Evolutionary conservation across 2,329 filamentous ascomycete genomes (phyloP).

Genomic region (Penicillium sp.): DNA sequence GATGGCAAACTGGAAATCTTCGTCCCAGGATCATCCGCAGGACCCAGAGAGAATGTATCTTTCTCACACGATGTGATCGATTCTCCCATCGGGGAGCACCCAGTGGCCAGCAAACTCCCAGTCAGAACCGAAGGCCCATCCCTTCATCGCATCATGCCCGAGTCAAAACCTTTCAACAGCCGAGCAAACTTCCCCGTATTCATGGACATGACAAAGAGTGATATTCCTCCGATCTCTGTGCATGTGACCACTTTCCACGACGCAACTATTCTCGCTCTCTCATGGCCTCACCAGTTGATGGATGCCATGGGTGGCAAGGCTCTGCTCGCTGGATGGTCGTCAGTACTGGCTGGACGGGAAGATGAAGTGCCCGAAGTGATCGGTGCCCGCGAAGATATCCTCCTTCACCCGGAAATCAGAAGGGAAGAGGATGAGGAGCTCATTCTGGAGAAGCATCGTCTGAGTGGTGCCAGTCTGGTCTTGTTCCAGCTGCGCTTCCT

Average conservation of each 20-base stretch:
- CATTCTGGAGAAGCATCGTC: constrained; percentile 2
- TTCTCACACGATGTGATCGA: constrained; percentile 13
- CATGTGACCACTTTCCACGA: constrained; percentile 16
- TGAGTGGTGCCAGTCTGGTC: constrained; percentile 2
- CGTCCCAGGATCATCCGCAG: neutral
- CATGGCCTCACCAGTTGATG: constrained; percentile 16
- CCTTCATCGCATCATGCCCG: constrained; percentile 3
- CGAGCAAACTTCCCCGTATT: constrained; percentile 9
- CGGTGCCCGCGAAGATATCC: constrained; percentile 13
- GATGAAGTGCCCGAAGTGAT: constrained; percentile 5
- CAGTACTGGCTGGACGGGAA: constrained; percentile 8
- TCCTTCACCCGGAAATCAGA: neutral
- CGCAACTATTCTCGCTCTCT: constrained; percentile 10
- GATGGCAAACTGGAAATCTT: constrained; percentile 8
- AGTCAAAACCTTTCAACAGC: constrained; percentile 11
- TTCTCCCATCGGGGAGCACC: constrained; percentile 10
- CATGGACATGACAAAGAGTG: constrained; percentile 3
- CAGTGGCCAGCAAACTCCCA: constrained; percentile 6
- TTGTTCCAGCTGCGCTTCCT: constrained; percentile 10
- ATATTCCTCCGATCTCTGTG: constrained; percentile 6
- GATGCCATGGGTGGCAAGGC: constrained; percentile 11
- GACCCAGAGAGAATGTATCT: constrained; percentile 3
- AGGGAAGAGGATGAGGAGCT: constrained; percentile 1
- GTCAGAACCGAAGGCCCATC: constrained; percentile 8
- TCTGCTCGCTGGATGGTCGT: constrained; percentile 12